These are phyloP conservation scores for Sphaerosporella brunnea DNA, from an alignment of 495 filamentous ascomycete genomes.

Conservation along the genomic window DNA sequence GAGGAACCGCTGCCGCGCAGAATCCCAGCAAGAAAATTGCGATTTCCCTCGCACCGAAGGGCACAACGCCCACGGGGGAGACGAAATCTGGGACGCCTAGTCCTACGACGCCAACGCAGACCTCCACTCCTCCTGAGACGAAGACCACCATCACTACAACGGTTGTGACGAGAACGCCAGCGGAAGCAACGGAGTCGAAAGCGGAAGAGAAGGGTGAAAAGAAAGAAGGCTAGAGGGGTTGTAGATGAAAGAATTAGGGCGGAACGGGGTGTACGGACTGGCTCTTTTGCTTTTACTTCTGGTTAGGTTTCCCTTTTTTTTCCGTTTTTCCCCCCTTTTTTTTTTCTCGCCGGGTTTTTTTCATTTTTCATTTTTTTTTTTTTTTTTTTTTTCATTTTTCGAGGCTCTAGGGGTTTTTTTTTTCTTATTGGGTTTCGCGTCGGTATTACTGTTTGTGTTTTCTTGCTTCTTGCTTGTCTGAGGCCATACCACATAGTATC, in stretches of 20 bases:
- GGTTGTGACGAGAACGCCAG: not conserved
- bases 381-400: not conserved
- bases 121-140: too few species aligned
- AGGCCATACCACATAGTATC: too few species aligned
- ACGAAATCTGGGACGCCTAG: not conserved
- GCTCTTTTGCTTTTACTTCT: too few species aligned
- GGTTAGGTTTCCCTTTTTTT: not conserved
- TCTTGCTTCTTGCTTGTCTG: too few species aligned
- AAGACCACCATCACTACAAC: not conserved
- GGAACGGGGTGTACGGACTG: not conserved
- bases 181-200: not conserved
- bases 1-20: slow-evolving; percentile 3
- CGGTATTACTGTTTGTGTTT: too few species aligned
- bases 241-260: not conserved
- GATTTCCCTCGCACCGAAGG: slow-evolving; percentile 20
- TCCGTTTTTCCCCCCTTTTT: not conserved
- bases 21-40: slow-evolving; percentile 26
- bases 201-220: slow-evolving; percentile 3
- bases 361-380: not conserved
- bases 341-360: not conserved
- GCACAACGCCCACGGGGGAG: not conserved
- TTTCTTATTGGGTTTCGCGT: too few species aligned
- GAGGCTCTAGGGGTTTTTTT: too few species aligned
- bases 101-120: not conserved
- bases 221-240: not conserved